Percentiles rank a stretch among this genome's conserved stretches.
These are phyloP conservation scores for Durotheca rogersii DNA, from an alignment of 495 filamentous ascomycete species.

Conservation along the genomic window DNA sequence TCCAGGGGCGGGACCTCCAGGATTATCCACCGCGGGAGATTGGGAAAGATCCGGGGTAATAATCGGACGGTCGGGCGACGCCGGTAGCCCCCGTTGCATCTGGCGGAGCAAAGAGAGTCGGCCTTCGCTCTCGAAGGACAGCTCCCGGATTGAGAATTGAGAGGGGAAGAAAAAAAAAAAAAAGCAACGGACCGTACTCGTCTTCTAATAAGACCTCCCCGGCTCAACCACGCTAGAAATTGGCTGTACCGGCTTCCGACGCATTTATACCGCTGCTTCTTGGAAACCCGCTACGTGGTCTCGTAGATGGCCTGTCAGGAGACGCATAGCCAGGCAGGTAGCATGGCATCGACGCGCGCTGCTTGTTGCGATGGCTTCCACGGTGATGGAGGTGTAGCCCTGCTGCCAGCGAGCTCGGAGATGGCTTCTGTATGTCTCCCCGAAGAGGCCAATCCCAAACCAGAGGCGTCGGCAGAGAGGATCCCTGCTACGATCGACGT, in stretches of 20 bases:
- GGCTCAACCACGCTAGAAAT: conserved; percentile 10
- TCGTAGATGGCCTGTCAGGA: conserved; percentile 21
- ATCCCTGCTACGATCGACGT: conserved; percentile 20
- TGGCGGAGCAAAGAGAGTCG: neutral
- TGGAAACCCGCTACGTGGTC: conserved; percentile 23
- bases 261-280: conserved; percentile 5
- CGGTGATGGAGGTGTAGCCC: conserved; percentile 13
- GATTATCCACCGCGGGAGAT: conserved; percentile 3
- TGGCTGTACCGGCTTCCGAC: conserved; percentile 2
- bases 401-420: conserved; percentile 13
- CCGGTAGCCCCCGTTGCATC: conserved; percentile 1
- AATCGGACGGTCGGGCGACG: too few relatives aligned
- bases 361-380: conserved; percentile 14
- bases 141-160: conserved; percentile 3
- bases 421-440: conserved; percentile 10
- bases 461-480: conserved; percentile 17
- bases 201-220: conserved; percentile 25
- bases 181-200: conserved; percentile 12
- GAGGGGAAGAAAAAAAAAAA: too few relatives aligned
- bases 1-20: neutral
- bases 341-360: conserved; percentile 21
- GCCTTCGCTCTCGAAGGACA: conserved; percentile 5
- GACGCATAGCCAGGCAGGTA: conserved; percentile 16
- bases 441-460: conserved; percentile 21
- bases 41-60: neutral